phyloP scores from a whole-genome alignment of 225 moss, liverwort and hornwort genomes.

The Sphagnum contortum region DNA sequence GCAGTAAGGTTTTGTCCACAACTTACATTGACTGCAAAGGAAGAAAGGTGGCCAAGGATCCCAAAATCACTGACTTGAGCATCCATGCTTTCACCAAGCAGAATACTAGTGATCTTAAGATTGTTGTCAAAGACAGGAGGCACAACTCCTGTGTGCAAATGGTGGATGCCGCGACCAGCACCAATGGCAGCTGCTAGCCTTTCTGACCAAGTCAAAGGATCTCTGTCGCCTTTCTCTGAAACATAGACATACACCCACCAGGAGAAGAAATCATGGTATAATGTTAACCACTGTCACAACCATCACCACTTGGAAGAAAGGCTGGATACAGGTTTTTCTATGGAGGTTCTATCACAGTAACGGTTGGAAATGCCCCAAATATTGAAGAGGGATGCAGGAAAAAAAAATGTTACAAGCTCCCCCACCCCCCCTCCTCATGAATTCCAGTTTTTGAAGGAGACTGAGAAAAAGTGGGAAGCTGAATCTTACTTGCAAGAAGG shows the following conservation, averaged over 20 bases:
- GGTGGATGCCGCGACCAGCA: conserved; percentile 85
- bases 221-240: conserved; percentile 45
- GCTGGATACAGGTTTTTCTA: too few species aligned
- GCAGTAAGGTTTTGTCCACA: too few species aligned
- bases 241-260: neutral
- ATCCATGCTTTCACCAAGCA: conserved; percentile 82
- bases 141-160: conserved; percentile 77
- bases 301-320: too few species aligned
- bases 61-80: conserved; percentile 85
- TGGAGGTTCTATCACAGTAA: too few species aligned
- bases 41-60: conserved; percentile 52
- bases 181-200: conserved; percentile 84
- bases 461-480: too few species aligned
- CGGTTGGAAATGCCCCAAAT: too few species aligned
- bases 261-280: too few species aligned
- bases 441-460: too few species aligned
- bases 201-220: conserved; percentile 71
- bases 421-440: too few species aligned
- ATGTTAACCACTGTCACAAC: too few species aligned
- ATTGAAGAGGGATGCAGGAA: too few species aligned
- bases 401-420: too few species aligned
- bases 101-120: conserved; percentile 82
- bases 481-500: conserved; percentile 53
- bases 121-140: conserved; percentile 94
- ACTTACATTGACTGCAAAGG: conserved; percentile 41